Conservation (phyloP, 805 yeast species). For the Candida arabinofermentans region DNA sequence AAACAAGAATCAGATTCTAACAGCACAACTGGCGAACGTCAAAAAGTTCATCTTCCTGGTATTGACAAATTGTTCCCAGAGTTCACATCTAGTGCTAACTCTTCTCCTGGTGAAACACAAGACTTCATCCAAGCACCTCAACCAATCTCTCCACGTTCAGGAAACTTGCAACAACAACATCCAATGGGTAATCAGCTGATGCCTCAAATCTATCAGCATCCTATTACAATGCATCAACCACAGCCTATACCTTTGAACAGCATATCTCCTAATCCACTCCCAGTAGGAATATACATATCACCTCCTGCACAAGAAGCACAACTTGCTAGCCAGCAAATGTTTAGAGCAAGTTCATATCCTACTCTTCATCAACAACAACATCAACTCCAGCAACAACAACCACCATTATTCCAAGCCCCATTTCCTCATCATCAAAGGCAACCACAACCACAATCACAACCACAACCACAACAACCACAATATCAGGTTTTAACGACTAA, state of each 20-base stretch:
- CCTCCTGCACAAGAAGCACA: not conserved
- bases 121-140: not conserved
- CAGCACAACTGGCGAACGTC: conserved; percentile 1
- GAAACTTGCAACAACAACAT: not conserved
- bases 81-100: not conserved
- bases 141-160: not conserved
- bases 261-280: not conserved
- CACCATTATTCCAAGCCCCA: too few relatives aligned
- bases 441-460: conserved; percentile 2
- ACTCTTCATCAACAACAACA: not conserved
- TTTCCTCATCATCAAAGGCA: too few relatives aligned
- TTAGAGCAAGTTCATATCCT: not conserved
- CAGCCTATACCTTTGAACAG: not conserved
- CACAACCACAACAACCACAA: conserved; percentile 5
- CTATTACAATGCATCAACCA: not conserved
- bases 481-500: not conserved
- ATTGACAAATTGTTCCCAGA: conserved; percentile 20
- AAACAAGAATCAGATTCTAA: not conserved
- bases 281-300: not conserved
- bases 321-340: not conserved
- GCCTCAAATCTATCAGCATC: not conserved
- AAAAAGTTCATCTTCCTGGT: conserved; percentile 19
- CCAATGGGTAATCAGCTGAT: not conserved
- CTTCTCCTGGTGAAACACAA: not conserved
- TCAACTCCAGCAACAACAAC: not conserved